phyloP scores from a whole-genome alignment of 768 basidiomycete species.

The Pulveroboletus sp. region DNA sequence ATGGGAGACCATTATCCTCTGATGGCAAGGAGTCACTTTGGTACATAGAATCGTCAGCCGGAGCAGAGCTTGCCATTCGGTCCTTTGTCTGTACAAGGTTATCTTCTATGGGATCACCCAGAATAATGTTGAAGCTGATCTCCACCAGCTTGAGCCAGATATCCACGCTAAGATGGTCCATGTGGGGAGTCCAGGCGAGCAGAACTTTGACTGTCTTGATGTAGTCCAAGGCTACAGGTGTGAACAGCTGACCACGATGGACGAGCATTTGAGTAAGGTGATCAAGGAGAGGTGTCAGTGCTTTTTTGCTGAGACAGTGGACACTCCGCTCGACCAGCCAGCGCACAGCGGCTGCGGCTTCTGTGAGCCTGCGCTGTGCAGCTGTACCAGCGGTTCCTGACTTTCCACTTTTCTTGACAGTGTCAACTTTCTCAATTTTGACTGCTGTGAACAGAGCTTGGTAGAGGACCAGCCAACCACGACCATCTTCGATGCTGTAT shows the following conservation, averaged over 20 bases:
- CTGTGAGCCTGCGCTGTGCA: conserved; percentile 56
- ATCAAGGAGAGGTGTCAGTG: conserved; percentile 51
- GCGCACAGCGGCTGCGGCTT: conserved; percentile 63
- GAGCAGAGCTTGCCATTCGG: conserved; percentile 15
- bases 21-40: conserved; percentile 30
- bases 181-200: conserved; percentile 64
- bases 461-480: conserved; percentile 63
- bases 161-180: conserved; percentile 64
- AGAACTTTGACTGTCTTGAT: conserved; percentile 70
- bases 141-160: conserved; percentile 67
- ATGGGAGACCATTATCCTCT: conserved; percentile 31
- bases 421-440: conserved; percentile 52
- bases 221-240: conserved; percentile 72
- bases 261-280: conserved; percentile 63
- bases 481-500: conserved; percentile 32
- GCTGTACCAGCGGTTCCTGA: conserved; percentile 40
- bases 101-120: conserved; percentile 51
- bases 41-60: conserved; percentile 28
- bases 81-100: conserved; percentile 24
- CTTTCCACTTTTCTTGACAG: conserved; percentile 37
- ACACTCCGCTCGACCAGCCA: conserved; percentile 67
- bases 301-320: conserved; percentile 49
- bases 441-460: conserved; percentile 70
- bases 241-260: conserved; percentile 47
- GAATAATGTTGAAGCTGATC: conserved; percentile 71